Percentiles rank a stretch among this genome's conserved stretches.
phyloP scores from a whole-genome alignment of 2,329 filamentous ascomycete species.

The Aspergillus tanneri region DNA sequence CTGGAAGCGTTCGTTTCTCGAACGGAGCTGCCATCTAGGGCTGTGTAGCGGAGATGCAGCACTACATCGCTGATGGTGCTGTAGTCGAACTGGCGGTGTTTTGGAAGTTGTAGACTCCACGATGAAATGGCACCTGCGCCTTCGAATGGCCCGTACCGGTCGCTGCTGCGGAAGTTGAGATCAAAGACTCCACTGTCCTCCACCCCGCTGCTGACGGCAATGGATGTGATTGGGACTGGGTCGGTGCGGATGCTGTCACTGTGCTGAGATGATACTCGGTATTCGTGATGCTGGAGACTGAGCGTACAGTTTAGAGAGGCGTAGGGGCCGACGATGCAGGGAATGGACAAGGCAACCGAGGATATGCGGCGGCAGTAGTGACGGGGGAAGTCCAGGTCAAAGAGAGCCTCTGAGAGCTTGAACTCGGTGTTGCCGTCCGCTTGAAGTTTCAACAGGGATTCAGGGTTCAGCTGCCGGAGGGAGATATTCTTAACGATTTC shows the following conservation, averaged over 20 bases:
- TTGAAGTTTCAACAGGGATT: not conserved
- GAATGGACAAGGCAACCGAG: not conserved
- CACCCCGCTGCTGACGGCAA: not conserved
- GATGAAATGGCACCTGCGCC: not conserved
- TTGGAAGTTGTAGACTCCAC: not conserved
- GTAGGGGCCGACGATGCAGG: not conserved
- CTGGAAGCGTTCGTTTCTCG: no score
- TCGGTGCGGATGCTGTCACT: not conserved
- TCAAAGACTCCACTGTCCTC: not conserved
- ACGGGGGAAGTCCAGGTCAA: conserved; percentile 4
- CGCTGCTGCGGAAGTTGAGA: not conserved
- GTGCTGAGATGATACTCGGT: not conserved
- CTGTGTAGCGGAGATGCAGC: not conserved
- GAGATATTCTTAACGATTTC: not conserved
- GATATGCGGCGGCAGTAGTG: conserved; percentile 4
- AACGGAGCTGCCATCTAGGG: not conserved
- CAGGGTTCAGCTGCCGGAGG: not conserved
- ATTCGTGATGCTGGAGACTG: not conserved
- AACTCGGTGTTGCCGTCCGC: not conserved
- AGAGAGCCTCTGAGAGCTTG: not conserved
- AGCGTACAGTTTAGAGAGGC: not conserved
- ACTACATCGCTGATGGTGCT: not conserved
- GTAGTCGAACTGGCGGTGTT: not conserved
- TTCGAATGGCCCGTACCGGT: not conserved
- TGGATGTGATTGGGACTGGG: not conserved